Percentiles rank a stretch among this genome's conserved stretches.
Evolutionary conservation across 1,139 yeast genomes (phyloP).

Genomic region (Keqinozyma sinolaborantium): DNA sequence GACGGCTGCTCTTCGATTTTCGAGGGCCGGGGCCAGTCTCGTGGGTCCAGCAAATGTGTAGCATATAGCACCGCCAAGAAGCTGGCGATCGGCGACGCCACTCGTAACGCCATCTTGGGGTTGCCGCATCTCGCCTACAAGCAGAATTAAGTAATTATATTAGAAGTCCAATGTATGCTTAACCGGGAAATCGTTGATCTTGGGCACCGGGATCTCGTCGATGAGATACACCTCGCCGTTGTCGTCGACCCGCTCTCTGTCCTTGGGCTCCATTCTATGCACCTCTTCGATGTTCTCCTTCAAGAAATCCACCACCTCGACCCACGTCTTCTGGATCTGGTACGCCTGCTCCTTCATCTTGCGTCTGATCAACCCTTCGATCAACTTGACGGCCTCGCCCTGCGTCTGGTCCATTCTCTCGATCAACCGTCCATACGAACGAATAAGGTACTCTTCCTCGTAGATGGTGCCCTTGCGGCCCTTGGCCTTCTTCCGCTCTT

Average conservation of each 20-base stretch:
- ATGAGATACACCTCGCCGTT: constrained; percentile 77
- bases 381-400: constrained; percentile 67
- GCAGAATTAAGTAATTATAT: constrained; percentile 1
- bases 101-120: constrained; percentile 35
- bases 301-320: constrained; percentile 53
- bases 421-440: constrained; percentile 81
- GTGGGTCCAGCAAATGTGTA: constrained; percentile 22
- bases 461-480: constrained; percentile 97
- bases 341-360: constrained; percentile 75
- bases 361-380: constrained; percentile 76
- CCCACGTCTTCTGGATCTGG: constrained; percentile 70
- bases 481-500: constrained; percentile 92
- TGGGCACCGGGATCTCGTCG: constrained; percentile 70
- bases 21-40: constrained; percentile 39
- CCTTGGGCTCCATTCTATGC: constrained; percentile 75
- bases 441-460: constrained; percentile 91
- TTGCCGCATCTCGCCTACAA: constrained; percentile 10
- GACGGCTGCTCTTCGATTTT: constrained; percentile 46
- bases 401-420: constrained; percentile 77
- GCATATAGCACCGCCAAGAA: constrained; percentile 47
- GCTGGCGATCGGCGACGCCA: constrained; percentile 50
- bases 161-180: constrained; percentile 55
- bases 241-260: constrained; percentile 85
- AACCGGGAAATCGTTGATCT: constrained; percentile 55
- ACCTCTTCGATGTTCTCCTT: constrained; percentile 66